Evolutionary conservation across 2,329 filamentous ascomycete species (phyloP).

Genomic region (Fusarium sp.): DNA sequence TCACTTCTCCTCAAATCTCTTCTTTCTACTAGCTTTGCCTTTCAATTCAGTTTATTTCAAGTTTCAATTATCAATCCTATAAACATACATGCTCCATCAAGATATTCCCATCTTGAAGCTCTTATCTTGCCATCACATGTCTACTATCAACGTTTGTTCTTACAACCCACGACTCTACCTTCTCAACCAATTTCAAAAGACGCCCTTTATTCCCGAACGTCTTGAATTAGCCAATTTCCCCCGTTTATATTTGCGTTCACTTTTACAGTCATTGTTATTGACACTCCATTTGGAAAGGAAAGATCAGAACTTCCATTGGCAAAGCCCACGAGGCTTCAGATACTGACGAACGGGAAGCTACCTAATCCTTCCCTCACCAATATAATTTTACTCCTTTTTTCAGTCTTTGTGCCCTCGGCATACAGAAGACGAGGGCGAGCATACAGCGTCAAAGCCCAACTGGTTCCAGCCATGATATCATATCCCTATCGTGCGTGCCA

Average conservation of each 20-base stretch:
- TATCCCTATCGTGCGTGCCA: constrained; percentile 27
- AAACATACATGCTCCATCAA: not conserved
- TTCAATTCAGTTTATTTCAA: constrained; percentile 4
- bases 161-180: constrained; percentile 10
- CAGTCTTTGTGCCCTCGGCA: constrained; percentile 35
- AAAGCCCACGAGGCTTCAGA: constrained; percentile 37
- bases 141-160: constrained; percentile 2
- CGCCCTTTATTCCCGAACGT: not conserved
- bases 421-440: constrained; percentile 32
- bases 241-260: not conserved
- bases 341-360: constrained; percentile 42
- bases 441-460: constrained; percentile 25
- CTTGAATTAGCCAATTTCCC: not conserved
- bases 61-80: not conserved
- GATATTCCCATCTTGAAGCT: not conserved
- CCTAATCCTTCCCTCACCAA: constrained; percentile 37
- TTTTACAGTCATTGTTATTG: constrained; percentile 5
- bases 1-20: constrained; percentile 22
- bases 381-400: constrained; percentile 42
- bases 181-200: constrained; percentile 4
- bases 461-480: constrained; percentile 37
- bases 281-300: constrained; percentile 32
- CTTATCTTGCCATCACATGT: not conserved
- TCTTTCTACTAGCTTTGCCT: constrained; percentile 11
- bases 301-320: constrained; percentile 44